These are phyloP conservation scores for Hypoxylon sp. DNA, from an alignment of 2,329 filamentous ascomycete genomes.

Conservation along the genomic window DNA sequence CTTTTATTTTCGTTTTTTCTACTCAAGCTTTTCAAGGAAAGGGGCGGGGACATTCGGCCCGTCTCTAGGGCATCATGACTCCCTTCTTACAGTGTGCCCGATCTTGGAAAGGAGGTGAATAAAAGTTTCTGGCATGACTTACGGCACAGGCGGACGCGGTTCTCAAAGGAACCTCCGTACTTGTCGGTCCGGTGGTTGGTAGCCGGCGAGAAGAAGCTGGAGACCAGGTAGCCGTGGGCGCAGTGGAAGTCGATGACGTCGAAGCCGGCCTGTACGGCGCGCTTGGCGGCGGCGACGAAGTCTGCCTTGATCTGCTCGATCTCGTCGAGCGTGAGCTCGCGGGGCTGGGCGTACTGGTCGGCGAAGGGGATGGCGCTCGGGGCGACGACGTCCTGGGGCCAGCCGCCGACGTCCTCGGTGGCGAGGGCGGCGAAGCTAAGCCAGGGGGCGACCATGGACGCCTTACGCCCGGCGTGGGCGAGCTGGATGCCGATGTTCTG, in stretches of 20 bases:
- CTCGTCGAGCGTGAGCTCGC: constrained; percentile 61
- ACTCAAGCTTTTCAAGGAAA: no score
- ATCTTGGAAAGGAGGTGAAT: not conserved
- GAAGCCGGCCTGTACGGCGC: constrained; percentile 58
- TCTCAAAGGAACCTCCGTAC: constrained; percentile 76
- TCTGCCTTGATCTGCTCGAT: constrained; percentile 47
- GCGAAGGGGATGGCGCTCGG: constrained; percentile 67
- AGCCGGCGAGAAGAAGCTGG: constrained; percentile 72
- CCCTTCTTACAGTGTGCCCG: no score
- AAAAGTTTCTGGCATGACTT: not conserved
- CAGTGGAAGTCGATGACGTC: constrained; percentile 77
- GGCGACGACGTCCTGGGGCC: constrained; percentile 52
- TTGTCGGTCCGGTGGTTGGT: constrained; percentile 73
- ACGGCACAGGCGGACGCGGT: constrained; percentile 68
- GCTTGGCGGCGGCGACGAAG: constrained; percentile 47
- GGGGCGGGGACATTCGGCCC: no score
- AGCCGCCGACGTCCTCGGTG: constrained; percentile 47
- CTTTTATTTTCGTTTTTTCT: no score
- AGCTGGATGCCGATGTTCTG: constrained; percentile 75
- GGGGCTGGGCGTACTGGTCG: constrained; percentile 62
- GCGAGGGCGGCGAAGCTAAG: constrained; percentile 40
- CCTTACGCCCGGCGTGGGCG: constrained; percentile 67
- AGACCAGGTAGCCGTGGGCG: constrained; percentile 80
- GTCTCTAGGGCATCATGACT: no score
- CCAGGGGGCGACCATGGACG: constrained; percentile 48